phyloP scores from a whole-genome alignment of 768 basidiomycete genomes.

The Russula dissimulans region DNA sequence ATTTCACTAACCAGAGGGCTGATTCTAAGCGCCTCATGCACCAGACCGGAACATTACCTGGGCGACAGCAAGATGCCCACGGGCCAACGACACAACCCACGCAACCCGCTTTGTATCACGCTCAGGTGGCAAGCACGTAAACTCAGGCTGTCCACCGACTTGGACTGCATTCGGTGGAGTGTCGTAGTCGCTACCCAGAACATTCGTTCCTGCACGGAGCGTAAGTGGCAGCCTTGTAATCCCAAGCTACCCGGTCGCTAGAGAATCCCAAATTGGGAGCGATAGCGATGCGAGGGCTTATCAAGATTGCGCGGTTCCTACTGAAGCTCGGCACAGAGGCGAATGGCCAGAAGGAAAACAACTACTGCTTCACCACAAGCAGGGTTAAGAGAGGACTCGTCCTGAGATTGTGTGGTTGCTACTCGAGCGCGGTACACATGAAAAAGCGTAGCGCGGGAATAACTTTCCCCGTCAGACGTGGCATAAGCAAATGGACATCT shows the following conservation, averaged over 20 bases:
- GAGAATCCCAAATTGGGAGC: background rate
- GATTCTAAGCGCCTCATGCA: too few species aligned
- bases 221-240: conserved; percentile 1
- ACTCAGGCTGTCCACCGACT: background rate
- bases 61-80: too few species aligned
- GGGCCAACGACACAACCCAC: background rate
- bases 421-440: conserved; percentile 11
- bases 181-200: background rate
- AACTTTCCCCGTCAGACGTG: background rate
- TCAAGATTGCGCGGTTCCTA: background rate
- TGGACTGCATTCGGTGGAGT: background rate
- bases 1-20: too few species aligned
- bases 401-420: conserved; percentile 10
- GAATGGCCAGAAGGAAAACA: background rate
- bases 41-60: too few species aligned
- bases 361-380: background rate
- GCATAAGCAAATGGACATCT: background rate
- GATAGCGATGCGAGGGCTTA: background rate
- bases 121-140: conserved; percentile 7
- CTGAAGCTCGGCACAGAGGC: conserved; percentile 3
- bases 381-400: background rate
- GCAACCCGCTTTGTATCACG: conserved; percentile 1
- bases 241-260: background rate
- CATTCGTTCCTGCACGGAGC: background rate
- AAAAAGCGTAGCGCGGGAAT: background rate